A percentile compares a stretch with the other conserved stretches of the same genome.
phyloP scores from a whole-genome alignment of 306 rosid species.

The Clitoria ternatea region DNA sequence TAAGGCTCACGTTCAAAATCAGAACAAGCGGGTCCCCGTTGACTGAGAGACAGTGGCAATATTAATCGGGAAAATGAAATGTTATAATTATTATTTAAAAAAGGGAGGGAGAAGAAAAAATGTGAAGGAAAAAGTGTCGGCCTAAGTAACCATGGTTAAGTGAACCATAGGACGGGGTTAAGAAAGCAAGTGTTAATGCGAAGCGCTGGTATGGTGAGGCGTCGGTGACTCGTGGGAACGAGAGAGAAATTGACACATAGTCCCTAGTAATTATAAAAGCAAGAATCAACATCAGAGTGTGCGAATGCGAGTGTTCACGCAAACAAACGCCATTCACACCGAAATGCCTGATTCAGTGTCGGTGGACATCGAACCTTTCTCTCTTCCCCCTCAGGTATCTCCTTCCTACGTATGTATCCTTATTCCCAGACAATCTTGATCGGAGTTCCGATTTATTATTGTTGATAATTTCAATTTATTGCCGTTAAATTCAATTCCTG shows the following conservation, averaged over 20 bases:
- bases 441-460: neutral
- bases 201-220: conserved; percentile 46
- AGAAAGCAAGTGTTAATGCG: conserved; percentile 27
- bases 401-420: no score
- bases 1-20: neutral
- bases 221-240: conserved; percentile 80
- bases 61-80: neutral
- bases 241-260: neutral
- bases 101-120: neutral
- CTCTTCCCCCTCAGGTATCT: conserved; percentile 69
- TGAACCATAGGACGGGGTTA: conserved; percentile 41
- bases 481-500: neutral
- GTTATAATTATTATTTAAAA: neutral
- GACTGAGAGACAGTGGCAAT: neutral
- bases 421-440: no score
- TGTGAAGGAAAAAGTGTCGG: conserved; percentile 48
- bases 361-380: conserved; percentile 72
- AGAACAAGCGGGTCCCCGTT: neutral
- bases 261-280: conserved; percentile 19
- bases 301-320: conserved; percentile 6
- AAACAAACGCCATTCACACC: neutral
- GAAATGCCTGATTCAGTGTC: conserved; percentile 78
- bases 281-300: conserved; percentile 22
- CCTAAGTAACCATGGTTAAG: conserved; percentile 64
- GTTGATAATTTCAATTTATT: neutral